These are phyloP conservation scores for Telopea speciosissima DNA, from an alignment of 177 flowering plant species.

Conservation along the genomic window DNA sequence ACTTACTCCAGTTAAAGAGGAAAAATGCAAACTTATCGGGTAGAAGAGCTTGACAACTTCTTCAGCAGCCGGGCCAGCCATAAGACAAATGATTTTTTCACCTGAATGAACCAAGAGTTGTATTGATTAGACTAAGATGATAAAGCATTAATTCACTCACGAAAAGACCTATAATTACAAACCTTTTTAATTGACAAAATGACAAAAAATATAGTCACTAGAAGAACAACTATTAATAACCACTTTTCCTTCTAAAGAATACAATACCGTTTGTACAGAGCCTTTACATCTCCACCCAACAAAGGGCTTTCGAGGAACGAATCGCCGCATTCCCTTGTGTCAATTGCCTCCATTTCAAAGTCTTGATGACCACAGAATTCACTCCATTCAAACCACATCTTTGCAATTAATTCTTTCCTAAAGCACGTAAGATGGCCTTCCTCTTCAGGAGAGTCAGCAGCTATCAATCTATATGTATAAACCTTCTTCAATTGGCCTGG, in stretches of 20 bases:
- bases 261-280: slow-evolving; percentile 26
- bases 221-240: no score
- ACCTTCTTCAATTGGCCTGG: slow-evolving; percentile 84
- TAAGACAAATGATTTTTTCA: slow-evolving; percentile 1
- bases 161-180: background rate
- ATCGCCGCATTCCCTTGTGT: slow-evolving; percentile 50
- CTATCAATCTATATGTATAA: slow-evolving; percentile 56
- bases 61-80: background rate
- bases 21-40: no score
- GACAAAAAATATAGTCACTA: no score
- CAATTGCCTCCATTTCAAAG: slow-evolving; percentile 50
- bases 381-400: slow-evolving; percentile 93
- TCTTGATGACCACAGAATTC: slow-evolving; percentile 33
- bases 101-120: slow-evolving; percentile 5
- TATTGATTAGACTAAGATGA: background rate
- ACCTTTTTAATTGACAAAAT: slow-evolving; percentile 31
- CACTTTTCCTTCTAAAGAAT: no score
- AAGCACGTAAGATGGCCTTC: slow-evolving; percentile 61
- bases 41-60: background rate
- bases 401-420: slow-evolving; percentile 70
- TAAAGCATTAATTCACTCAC: background rate
- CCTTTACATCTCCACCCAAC: slow-evolving; percentile 48
- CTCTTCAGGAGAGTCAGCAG: slow-evolving; percentile 78
- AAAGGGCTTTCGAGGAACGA: slow-evolving; percentile 48
- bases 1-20: background rate